These are phyloP conservation scores for Odonthalia washingtoniensis DNA, from an alignment of 31 red algal genomes.

Conservation along the genomic window DNA sequence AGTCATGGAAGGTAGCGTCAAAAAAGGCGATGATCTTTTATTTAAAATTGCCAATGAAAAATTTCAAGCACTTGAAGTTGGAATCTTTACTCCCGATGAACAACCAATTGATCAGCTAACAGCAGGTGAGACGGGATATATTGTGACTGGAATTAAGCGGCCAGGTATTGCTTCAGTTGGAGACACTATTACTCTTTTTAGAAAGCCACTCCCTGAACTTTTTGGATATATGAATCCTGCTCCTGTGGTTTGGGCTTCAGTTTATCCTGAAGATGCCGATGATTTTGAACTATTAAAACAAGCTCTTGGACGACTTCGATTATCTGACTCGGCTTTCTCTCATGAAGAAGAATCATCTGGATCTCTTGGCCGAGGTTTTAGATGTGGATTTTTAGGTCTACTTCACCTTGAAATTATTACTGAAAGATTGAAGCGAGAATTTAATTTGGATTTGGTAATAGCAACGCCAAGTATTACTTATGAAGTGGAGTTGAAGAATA, in stretches of 20 bases:
- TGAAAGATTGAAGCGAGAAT: constrained; percentile 76
- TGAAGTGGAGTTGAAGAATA: constrained; percentile 1
- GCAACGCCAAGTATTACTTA: constrained; percentile 47
- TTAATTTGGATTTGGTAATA: constrained; percentile 58
- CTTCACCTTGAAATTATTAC: constrained; percentile 82
- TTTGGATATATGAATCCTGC: constrained; percentile 65
- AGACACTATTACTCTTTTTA: constrained; percentile 81
- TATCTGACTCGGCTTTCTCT: constrained; percentile 76
- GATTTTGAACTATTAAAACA: constrained; percentile 63
- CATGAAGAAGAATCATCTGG: constrained; percentile 82
- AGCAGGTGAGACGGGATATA: constrained; percentile 87
- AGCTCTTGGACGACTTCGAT: constrained; percentile 83
- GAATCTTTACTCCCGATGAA: constrained; percentile 81
- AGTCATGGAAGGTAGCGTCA: constrained; percentile 71
- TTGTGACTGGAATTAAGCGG: constrained; percentile 73
- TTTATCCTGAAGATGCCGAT: constrained; percentile 70
- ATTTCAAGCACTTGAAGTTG: constrained; percentile 58
- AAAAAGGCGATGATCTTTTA: constrained; percentile 60
- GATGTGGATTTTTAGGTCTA: constrained; percentile 88
- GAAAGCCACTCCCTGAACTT: constrained; percentile 49
- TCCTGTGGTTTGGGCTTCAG: constrained; percentile 77
- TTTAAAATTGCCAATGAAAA: constrained; percentile 7
- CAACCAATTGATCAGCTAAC: constrained; percentile 50
- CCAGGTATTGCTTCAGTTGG: constrained; percentile 85
- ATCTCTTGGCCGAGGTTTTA: constrained; percentile 89